These are phyloP conservation scores for Simmondsia chinensis DNA, from an alignment of 148 eudicot genomes.

Conservation along the genomic window DNA sequence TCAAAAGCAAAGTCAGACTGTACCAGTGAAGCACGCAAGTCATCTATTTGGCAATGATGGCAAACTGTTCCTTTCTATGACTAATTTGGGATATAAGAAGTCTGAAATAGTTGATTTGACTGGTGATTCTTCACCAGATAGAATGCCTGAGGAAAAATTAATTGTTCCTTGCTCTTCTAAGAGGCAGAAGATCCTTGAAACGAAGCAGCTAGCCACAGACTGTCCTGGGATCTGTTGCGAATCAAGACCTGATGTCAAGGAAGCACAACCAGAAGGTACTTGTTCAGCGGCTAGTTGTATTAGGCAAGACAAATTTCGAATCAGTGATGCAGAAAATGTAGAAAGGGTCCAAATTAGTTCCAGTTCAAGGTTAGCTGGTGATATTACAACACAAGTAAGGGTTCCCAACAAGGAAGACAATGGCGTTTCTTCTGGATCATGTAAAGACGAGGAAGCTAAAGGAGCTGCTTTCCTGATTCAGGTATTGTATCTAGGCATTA, in stretches of 20 bases:
- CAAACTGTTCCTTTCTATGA: constrained; percentile 16
- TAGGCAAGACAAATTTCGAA: constrained; percentile 10
- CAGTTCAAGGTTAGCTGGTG: constrained; percentile 7
- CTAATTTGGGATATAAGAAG: constrained; percentile 11
- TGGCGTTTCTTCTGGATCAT: constrained; percentile 21
- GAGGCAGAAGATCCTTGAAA: constrained; percentile 33
- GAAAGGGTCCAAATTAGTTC: constrained; percentile 12
- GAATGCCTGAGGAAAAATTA: constrained; percentile 12
- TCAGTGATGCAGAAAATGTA: constrained; percentile 9
- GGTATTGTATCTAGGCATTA: constrained; percentile 30
- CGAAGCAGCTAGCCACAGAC: constrained; percentile 22
- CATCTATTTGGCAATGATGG: constrained; percentile 15
- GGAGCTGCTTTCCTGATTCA: constrained; percentile 71
- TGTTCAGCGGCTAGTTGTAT: constrained; percentile 1
- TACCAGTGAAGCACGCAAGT: constrained; percentile 23
- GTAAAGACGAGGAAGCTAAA: constrained; percentile 39
- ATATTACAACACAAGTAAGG: constrained; percentile 13
- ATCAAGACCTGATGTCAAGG: constrained; percentile 5
- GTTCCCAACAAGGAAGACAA: constrained; percentile 18
- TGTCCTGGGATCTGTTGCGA: constrained; percentile 9
- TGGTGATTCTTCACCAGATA: constrained; percentile 15
- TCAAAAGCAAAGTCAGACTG: constrained; percentile 23
- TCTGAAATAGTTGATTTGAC: constrained; percentile 28
- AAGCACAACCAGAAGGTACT: constrained; percentile 5
- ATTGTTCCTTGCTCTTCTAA: constrained; percentile 32